phyloP scores from a whole-genome alignment of 495 filamentous ascomycete species.

The Annulohypoxylon maeteangense region DNA sequence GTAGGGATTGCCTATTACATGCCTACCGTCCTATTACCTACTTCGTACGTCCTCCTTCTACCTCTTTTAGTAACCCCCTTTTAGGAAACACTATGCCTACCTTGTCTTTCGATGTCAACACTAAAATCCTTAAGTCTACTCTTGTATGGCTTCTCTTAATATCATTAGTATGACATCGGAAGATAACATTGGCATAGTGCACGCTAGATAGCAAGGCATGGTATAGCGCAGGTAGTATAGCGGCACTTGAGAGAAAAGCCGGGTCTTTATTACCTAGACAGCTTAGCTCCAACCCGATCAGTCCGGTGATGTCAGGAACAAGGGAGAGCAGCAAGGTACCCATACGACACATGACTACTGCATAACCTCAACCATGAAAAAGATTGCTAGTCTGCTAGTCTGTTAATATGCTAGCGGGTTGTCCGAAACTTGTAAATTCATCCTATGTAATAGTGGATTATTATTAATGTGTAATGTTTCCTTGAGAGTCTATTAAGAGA shows the following conservation, averaged over 20 bases:
- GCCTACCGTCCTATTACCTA: neutral
- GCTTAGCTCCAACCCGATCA: constrained; percentile 26
- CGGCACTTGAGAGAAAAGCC: constrained; percentile 36
- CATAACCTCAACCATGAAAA: neutral
- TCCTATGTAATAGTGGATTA: neutral
- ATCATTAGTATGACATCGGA: constrained; percentile 5
- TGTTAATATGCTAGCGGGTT: neutral
- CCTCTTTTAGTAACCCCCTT: neutral
- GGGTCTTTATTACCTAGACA: neutral
- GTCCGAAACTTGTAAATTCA: neutral
- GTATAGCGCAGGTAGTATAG: constrained; percentile 21
- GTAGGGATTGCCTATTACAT: constrained; percentile 29
- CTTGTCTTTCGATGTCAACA: constrained; percentile 13
- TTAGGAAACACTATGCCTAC: neutral
- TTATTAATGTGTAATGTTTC: neutral
- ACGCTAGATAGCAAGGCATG: neutral
- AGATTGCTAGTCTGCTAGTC: neutral
- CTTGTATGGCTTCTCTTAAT: constrained; percentile 10
- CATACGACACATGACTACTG: constrained; percentile 11
- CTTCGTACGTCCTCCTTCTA: constrained; percentile 7
- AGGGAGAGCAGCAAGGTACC: constrained; percentile 37
- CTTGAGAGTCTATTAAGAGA: neutral
- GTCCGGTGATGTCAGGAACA: constrained; percentile 39
- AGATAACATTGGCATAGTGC: constrained; percentile 12
- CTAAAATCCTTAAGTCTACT: constrained; percentile 15